Base-by-base conservation (phyloP, 345 rosid genomes). In the Kernera saxatilis region DNA sequence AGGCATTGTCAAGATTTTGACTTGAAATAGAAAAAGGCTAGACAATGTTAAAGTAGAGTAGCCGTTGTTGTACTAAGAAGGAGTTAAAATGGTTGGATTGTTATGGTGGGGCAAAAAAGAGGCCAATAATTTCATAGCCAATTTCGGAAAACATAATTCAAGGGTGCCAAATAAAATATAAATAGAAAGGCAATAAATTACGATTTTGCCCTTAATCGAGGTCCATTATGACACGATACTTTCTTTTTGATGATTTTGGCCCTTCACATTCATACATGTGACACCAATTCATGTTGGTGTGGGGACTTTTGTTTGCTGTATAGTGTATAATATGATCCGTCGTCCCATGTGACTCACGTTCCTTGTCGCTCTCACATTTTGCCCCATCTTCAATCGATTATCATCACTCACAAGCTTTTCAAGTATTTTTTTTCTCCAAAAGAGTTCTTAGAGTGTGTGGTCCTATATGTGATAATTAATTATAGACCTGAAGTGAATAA, bases 311-410 rank as follows among this genome's bases (percentile, higher is more conserved):
- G 72, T 66, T 65, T 48, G 72, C 67, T 66, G 67, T 66, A 68
- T 67, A 53, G n/a, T 66, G 67, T 66, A 73, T 67, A 53, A 55
- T 72, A 57, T 65, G 72, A 73, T 73, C 65, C 35, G 15, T 66
- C 51, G 5, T 58, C 64, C 72, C 77, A 73, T 73, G 78, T 74
- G 78, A 74, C 78, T 67, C 73, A 74, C 69, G 78, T 60, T 74
- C 78, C 73, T 68, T 74, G 78, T 74, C 78, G 73, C 78, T 74
- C 63, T 74, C 78, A 74, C 11, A 50, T 51, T 41, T 72, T 67
- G 61, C 73, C 73, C 73, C 78, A 68, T 74, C 68, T 74, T 12
- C 23, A 40, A 49, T 49, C 27, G 55, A 74, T 67, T 74, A 50
- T 41, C 61, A 74, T 59, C 64, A 67, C 41, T 67, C 63, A 51